A percentile compares a stretch with the other conserved stretches of the same genome.
phyloP scores from a whole-genome alignment of 805 yeast species.

The Yamadazyma endophytica region DNA sequence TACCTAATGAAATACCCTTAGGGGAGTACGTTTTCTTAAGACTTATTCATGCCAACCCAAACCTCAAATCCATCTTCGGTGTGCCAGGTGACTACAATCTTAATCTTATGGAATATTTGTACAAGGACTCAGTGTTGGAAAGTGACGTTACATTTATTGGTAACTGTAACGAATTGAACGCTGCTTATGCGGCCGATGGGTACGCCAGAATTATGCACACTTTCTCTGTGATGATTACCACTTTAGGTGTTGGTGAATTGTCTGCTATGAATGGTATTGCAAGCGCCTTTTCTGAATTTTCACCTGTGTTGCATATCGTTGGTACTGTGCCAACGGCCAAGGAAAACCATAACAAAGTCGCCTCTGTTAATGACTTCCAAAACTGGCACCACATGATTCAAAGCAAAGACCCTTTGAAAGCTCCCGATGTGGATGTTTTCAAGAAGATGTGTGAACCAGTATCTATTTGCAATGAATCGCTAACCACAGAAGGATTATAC shows the following conservation, averaged over 20 bases:
- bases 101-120: slow-evolving; percentile 62
- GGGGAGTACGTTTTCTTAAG: slow-evolving; percentile 66
- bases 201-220: slow-evolving; percentile 63
- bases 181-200: slow-evolving; percentile 90
- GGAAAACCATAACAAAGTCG: slow-evolving; percentile 12
- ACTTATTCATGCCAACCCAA: slow-evolving; percentile 49
- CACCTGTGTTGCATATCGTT: slow-evolving; percentile 78
- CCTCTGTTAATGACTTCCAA: slow-evolving; percentile 8
- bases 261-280: slow-evolving; percentile 79
- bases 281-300: slow-evolving; percentile 79
- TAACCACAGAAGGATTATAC: slow-evolving; percentile 19
- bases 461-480: slow-evolving; percentile 46
- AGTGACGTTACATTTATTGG: slow-evolving; percentile 66
- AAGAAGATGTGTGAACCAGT: slow-evolving; percentile 57
- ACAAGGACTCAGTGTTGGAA: slow-evolving; percentile 37
- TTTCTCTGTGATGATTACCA: slow-evolving; percentile 59
- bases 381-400: slow-evolving; percentile 61
- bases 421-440: slow-evolving; percentile 67
- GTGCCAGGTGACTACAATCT: slow-evolving; percentile 79
- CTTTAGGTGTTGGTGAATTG: slow-evolving; percentile 89
- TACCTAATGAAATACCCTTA: slow-evolving; percentile 38
- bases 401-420: slow-evolving; percentile 37
- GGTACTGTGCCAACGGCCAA: slow-evolving; percentile 41
- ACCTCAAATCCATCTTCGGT: slow-evolving; percentile 55
- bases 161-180: slow-evolving; percentile 82